phyloP scores from a whole-genome alignment of 495 filamentous ascomycete species.

The Lentithecium fluviatile region DNA sequence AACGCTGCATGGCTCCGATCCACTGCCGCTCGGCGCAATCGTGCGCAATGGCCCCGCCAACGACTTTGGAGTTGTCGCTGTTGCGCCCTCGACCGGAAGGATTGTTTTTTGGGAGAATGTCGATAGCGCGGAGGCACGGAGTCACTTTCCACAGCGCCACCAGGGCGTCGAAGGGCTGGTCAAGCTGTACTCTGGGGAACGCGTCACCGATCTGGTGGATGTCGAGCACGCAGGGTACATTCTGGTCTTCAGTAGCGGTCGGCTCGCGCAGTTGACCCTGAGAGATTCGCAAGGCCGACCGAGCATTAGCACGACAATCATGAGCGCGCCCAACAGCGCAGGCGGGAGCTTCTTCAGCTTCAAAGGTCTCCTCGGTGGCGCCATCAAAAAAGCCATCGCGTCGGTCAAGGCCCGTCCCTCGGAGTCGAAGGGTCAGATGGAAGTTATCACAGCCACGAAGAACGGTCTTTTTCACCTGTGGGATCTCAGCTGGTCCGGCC shows the following conservation, averaged over 20 bases:
- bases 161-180: conserved; percentile 73
- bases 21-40: conserved; percentile 76
- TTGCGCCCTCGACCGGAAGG: conserved; percentile 79
- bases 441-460: conserved; percentile 72
- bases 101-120: conserved; percentile 95
- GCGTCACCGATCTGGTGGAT: conserved; percentile 70
- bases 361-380: conserved; percentile 47
- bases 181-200: conserved; percentile 75
- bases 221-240: conserved; percentile 85
- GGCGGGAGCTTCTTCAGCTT: conserved; percentile 69
- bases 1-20: conserved; percentile 61
- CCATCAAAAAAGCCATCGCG: conserved; percentile 69
- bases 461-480: conserved; percentile 76
- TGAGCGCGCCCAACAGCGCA: conserved; percentile 57
- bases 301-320: conserved; percentile 68
- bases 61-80: conserved; percentile 78
- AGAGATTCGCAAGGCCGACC: conserved; percentile 84
- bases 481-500: conserved; percentile 82
- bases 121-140: conserved; percentile 72
- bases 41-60: conserved; percentile 69
- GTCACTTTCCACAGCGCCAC: conserved; percentile 71
- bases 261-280: conserved; percentile 79
- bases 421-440: conserved; percentile 74
- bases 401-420: conserved; percentile 70
- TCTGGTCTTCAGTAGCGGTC: conserved; percentile 75